Evolutionary conservation across 106 monocot species (phyloP).

Genomic region (Dendrobium huoshanense): DNA sequence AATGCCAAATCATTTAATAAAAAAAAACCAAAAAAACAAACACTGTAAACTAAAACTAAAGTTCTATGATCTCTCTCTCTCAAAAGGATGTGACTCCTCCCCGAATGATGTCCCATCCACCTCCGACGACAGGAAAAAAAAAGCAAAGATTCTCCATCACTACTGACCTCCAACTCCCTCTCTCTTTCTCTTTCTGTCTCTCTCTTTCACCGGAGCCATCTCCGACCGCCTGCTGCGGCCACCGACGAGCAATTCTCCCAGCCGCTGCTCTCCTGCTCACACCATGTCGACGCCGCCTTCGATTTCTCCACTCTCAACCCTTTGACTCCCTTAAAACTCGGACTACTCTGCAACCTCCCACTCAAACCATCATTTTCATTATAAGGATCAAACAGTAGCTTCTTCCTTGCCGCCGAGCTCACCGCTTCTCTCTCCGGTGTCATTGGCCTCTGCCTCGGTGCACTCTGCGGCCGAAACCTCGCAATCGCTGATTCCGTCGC

Average conservation of each 20-base stretch:
- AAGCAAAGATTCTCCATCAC: too few relatives aligned
- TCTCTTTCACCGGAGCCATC: background rate
- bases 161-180: too few relatives aligned
- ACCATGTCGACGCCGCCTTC: background rate
- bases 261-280: background rate
- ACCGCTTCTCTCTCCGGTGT: conserved; percentile 2
- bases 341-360: background rate
- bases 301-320: background rate
- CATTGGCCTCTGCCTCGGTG: conserved; percentile 38
- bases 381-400: background rate
- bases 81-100: background rate
- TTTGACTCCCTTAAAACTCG: background rate
- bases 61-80: background rate
- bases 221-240: background rate
- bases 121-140: background rate
- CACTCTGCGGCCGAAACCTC: conserved; percentile 43
- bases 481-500: conserved; percentile 51
- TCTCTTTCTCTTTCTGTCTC: background rate
- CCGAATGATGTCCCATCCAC: conserved; percentile 7
- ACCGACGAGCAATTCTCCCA: background rate
- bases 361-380: background rate
- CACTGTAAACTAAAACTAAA: background rate
- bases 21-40: background rate
- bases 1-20: background rate
- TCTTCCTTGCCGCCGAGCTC: conserved; percentile 7